Evolutionary conservation across 169 alveolate species (phyloP).

Genomic region (Eimeria praecox): DNA sequence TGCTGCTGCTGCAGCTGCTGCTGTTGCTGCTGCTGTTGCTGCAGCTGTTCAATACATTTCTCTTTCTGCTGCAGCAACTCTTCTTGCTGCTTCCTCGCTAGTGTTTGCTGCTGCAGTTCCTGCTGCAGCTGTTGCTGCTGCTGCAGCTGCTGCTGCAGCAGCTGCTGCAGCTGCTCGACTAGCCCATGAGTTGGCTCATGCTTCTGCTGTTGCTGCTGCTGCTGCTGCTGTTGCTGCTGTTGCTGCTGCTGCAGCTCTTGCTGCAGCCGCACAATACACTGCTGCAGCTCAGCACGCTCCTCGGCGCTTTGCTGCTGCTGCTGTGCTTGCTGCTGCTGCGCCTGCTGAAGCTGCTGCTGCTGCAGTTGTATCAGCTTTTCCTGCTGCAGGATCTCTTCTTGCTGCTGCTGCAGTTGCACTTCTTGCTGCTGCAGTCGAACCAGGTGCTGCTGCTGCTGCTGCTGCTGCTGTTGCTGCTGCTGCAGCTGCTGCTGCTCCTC

Average conservation of each 20-base stretch:
- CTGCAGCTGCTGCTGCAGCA: background rate
- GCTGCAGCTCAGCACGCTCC: background rate
- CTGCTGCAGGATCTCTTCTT: background rate
- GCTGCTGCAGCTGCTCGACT: background rate
- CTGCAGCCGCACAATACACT: conserved; percentile 21
- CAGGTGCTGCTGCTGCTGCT: background rate
- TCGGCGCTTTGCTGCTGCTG: conserved; percentile 17
- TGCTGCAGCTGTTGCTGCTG: background rate
- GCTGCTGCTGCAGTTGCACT: conserved; percentile 20
- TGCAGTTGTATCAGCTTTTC: background rate
- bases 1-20: background rate
- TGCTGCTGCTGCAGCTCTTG: conserved; percentile 41
- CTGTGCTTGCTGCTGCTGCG: conserved; percentile 32
- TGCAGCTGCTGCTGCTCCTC: conserved; percentile 28
- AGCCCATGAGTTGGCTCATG: background rate
- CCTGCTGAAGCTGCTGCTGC: conserved; percentile 34
- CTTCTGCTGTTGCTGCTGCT: conserved; percentile 1
- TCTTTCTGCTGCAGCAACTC: conserved; percentile 44
- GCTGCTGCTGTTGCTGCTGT: conserved; percentile 10
- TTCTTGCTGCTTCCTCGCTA: background rate
- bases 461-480: conserved; percentile 20
- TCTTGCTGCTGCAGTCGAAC: conserved; percentile 8
- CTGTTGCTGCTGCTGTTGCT: conserved; percentile 13
- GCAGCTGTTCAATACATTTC: too few species aligned
- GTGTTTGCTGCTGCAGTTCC: background rate